Percentiles rank a stretch among this genome's conserved stretches.
Evolutionary conservation across 192 early-diverging fungal genomes (phyloP).

Genomic region (Linnemannia zychae): DNA sequence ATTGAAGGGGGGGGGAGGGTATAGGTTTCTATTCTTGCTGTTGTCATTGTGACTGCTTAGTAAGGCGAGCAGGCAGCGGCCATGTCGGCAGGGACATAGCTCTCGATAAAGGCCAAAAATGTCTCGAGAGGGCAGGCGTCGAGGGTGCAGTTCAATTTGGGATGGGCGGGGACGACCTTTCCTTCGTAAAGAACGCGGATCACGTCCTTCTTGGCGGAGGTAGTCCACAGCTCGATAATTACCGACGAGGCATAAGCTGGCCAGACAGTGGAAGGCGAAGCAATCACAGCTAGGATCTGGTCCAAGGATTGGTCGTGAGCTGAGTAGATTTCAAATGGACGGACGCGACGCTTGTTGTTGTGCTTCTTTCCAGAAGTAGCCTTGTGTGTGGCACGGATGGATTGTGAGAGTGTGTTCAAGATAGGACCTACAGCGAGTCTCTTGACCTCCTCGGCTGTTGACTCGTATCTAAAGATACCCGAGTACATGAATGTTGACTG

Average conservation of each 20-base stretch:
- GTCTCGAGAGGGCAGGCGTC: slow-evolving; percentile 16
- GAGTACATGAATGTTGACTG: slow-evolving; percentile 8
- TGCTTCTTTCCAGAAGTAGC: neutral
- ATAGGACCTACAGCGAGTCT: slow-evolving; percentile 62
- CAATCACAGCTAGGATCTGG: slow-evolving; percentile 58
- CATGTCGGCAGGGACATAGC: slow-evolving; percentile 19
- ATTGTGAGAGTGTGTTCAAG: slow-evolving; percentile 16
- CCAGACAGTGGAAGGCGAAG: slow-evolving; percentile 59
- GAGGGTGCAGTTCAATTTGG: slow-evolving; percentile 7
- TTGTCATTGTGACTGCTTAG: neutral
- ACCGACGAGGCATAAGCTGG: slow-evolving; percentile 68
- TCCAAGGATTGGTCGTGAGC: slow-evolving; percentile 64
- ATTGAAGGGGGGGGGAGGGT: neutral
- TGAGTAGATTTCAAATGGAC: slow-evolving; percentile 63
- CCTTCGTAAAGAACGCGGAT: slow-evolving; percentile 71
- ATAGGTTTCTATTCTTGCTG: neutral
- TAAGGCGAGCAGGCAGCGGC: slow-evolving; percentile 13
- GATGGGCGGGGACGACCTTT: slow-evolving; percentile 34
- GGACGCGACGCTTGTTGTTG: slow-evolving; percentile 64
- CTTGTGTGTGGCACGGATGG: slow-evolving; percentile 8
- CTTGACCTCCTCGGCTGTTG: slow-evolving; percentile 49
- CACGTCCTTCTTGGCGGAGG: slow-evolving; percentile 40
- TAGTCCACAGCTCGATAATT: slow-evolving; percentile 66
- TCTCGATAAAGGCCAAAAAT: slow-evolving; percentile 20
- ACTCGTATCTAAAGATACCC: slow-evolving; percentile 22